Conservation (phyloP, 192 early-diverging fungal genomes). For the Coemansia asiatica region DNA sequence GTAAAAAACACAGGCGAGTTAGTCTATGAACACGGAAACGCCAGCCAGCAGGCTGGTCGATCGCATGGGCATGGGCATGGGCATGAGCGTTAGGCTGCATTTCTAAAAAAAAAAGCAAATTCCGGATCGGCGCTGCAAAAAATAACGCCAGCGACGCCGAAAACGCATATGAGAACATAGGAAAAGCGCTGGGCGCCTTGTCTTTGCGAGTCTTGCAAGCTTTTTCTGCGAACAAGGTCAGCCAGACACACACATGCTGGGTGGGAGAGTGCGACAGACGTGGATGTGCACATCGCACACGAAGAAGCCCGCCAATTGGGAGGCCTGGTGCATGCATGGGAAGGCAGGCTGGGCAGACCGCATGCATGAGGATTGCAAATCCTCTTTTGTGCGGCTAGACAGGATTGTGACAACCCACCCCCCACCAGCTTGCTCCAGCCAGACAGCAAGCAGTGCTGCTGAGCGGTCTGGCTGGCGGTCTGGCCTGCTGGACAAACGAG, state of each 20-base stretch:
- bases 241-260: not conserved
- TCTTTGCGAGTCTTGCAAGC: too few species aligned
- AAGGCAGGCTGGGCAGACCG: constrained; percentile 34
- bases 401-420: not conserved
- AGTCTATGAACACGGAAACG: not conserved
- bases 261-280: not conserved
- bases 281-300: not conserved
- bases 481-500: too few species aligned
- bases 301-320: constrained; percentile 14
- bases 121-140: not conserved
- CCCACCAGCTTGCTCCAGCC: not conserved
- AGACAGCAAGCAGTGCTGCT: not conserved
- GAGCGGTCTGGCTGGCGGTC: too few species aligned
- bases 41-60: too few species aligned
- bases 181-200: not conserved
- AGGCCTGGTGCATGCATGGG: constrained; percentile 2
- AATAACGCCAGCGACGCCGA: not conserved
- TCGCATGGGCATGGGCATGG: too few species aligned
- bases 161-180: not conserved
- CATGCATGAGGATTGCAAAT: constrained; percentile 53
- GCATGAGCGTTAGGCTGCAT: not conserved
- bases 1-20: not conserved
- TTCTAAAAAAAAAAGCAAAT: not conserved
- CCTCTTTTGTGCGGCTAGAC: constrained; percentile 14
- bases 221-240: not conserved